A percentile compares a stretch with the other conserved stretches of the same genome.
These are phyloP conservation scores for Lipomyces spencermartinsiae DNA, from an alignment of 805 yeast species.

Conservation along the genomic window DNA sequence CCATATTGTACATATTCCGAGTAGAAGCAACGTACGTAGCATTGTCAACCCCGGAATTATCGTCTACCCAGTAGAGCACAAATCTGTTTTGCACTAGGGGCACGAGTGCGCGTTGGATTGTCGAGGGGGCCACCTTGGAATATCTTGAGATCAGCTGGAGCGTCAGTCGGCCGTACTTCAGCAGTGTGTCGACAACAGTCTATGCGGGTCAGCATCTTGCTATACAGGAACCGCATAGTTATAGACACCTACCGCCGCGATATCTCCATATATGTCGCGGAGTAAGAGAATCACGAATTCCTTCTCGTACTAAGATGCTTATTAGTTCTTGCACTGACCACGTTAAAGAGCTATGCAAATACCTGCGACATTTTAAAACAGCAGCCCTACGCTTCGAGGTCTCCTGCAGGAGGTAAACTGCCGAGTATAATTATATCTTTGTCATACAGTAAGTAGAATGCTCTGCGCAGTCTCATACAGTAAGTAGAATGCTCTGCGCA, in stretches of 20 bases:
- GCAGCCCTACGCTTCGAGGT: neutral
- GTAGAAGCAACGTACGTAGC: slow-evolving; percentile 52
- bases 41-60: slow-evolving; percentile 28
- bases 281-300: slow-evolving; percentile 39
- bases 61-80: slow-evolving; percentile 67
- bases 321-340: neutral
- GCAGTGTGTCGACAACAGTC: slow-evolving; percentile 60
- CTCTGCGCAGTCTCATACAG: too few relatives aligned
- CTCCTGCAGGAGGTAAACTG: neutral
- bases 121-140: slow-evolving; percentile 55
- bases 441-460: neutral
- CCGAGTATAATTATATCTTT: neutral
- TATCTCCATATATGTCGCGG: slow-evolving; percentile 63
- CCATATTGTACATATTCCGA: slow-evolving; percentile 62
- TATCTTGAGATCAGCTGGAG: slow-evolving; percentile 59
- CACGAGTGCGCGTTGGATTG: slow-evolving; percentile 71
- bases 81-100: slow-evolving; percentile 81
- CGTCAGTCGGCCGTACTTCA: slow-evolving; percentile 71
- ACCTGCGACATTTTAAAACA: slow-evolving; percentile 27
- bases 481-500: too few relatives aligned
- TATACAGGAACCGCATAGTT: neutral
- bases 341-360: neutral
- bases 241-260: slow-evolving; percentile 56
- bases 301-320: slow-evolving; percentile 25
- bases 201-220: neutral